A percentile compares a stretch with the other conserved stretches of the same genome.
phyloP scores from a whole-genome alignment of 768 basidiomycete species.

The Cystobasidium tubakii region DNA sequence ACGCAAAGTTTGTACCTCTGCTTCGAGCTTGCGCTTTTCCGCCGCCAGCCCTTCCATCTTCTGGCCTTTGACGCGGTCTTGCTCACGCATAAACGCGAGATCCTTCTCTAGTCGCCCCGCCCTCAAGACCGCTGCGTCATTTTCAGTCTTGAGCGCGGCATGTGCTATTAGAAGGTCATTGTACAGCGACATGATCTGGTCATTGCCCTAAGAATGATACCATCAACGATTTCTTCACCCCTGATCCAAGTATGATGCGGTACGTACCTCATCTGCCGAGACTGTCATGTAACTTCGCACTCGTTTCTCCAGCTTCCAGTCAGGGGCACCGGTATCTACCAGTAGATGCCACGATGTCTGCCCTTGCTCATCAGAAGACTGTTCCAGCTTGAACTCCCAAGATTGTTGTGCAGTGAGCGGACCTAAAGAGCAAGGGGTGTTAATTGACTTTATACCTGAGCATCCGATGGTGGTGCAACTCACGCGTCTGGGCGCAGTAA shows the following conservation, averaged over 20 bases:
- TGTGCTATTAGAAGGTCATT: not conserved
- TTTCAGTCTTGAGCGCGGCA: not conserved
- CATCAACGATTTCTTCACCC: not conserved
- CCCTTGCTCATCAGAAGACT: not conserved
- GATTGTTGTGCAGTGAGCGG: not conserved
- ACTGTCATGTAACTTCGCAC: not conserved
- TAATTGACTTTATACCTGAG: not conserved
- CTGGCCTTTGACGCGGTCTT: not conserved
- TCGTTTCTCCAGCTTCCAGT: slow-evolving; percentile 31
- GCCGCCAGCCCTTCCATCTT: not conserved
- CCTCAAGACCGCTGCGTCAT: not conserved
- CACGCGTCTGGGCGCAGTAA: not conserved
- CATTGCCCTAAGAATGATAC: not conserved
- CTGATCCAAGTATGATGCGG: not conserved
- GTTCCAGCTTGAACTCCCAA: slow-evolving; percentile 17
- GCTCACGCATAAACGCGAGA: not conserved
- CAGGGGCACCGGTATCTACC: not conserved
- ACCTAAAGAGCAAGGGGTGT: not conserved
- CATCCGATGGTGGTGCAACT: not conserved
- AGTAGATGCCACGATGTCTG: slow-evolving; percentile 12
- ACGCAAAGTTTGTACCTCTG: not conserved
- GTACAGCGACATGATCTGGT: not conserved
- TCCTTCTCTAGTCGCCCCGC: slow-evolving; percentile 1
- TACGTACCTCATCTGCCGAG: not conserved
- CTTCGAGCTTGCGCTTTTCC: slow-evolving; percentile 7